phyloP scores from a whole-genome alignment of 2,329 filamentous ascomycete species.

The Fusarium goolgardi region DNA sequence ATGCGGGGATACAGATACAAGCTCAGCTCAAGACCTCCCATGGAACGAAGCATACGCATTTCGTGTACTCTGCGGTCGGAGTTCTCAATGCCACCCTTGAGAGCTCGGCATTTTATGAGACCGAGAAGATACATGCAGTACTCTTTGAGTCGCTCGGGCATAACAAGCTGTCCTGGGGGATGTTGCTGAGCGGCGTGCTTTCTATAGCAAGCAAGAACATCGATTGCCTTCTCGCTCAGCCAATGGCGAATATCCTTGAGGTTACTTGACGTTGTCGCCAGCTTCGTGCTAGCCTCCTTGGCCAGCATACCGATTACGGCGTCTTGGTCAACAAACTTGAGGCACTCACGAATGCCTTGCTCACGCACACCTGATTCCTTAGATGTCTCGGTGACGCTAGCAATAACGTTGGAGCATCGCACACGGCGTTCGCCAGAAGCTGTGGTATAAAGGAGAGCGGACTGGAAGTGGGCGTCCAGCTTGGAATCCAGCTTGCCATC shows the following conservation, averaged over 20 bases:
- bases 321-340: constrained; percentile 97
- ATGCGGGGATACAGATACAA: constrained; percentile 96
- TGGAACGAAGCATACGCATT: constrained; percentile 87
- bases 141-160: constrained; percentile 96
- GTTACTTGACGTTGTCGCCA: constrained; percentile 73
- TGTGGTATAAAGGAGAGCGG: constrained; percentile 92
- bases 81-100: constrained; percentile 92
- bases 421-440: constrained; percentile 89
- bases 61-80: constrained; percentile 92
- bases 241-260: constrained; percentile 87
- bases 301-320: constrained; percentile 88
- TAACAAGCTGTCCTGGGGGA: constrained; percentile 90
- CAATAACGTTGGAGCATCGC: constrained; percentile 91
- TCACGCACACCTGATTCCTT: constrained; percentile 55
- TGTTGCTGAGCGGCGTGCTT: constrained; percentile 90
- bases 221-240: constrained; percentile 90
- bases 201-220: constrained; percentile 90
- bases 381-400: constrained; percentile 81
- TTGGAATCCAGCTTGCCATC: constrained; percentile 98
- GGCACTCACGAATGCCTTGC: constrained; percentile 77
- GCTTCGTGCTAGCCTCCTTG: constrained; percentile 92
- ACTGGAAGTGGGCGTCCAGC: constrained; percentile 97
- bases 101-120: constrained; percentile 88
- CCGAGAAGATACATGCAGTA: constrained; percentile 96
- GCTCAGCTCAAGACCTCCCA: constrained; percentile 86